phyloP scores from a whole-genome alignment of 257 asterid species.

The Vinca minor region DNA sequence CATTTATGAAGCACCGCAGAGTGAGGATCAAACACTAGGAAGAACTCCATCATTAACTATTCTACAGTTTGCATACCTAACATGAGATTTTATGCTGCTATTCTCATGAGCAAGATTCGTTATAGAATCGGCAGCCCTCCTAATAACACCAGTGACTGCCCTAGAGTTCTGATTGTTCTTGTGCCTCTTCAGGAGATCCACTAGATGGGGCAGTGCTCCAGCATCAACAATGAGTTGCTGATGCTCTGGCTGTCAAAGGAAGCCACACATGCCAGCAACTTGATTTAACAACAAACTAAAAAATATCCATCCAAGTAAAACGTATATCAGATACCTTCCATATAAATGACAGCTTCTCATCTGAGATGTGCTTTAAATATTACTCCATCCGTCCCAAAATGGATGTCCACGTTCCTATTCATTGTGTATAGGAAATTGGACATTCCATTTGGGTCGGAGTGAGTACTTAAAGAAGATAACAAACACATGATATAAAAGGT shows the following conservation, averaged over 20 bases:
- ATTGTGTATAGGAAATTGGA: no score
- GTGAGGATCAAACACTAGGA: not conserved
- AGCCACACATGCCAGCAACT: not conserved
- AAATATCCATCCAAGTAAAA: not conserved
- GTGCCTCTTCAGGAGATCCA: conserved; percentile 67
- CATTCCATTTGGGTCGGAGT: no score
- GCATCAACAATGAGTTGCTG: conserved; percentile 95
- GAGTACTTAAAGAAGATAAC: not conserved
- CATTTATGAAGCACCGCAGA: not conserved
- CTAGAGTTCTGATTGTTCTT: conserved; percentile 54
- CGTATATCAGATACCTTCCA: no score
- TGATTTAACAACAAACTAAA: not conserved
- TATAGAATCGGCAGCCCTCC: conserved; percentile 96
- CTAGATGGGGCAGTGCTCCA: conserved; percentile 95
- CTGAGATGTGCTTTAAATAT: no score
- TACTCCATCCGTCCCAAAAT: no score
- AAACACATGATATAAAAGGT: no score
- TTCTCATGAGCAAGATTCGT: conserved; percentile 98
- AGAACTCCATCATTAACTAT: not conserved
- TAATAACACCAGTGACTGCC: conserved; percentile 69
- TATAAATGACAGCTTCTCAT: not conserved
- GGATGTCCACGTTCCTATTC: no score
- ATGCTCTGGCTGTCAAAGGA: conserved; percentile 77
- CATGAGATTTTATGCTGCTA: conserved; percentile 85
- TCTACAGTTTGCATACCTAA: conserved; percentile 47